Evolutionary conservation across 179 eudicot genomes (phyloP), one percentile per base, ranked within the genome.

Genomic region (Pouteria campechiana): DNA sequence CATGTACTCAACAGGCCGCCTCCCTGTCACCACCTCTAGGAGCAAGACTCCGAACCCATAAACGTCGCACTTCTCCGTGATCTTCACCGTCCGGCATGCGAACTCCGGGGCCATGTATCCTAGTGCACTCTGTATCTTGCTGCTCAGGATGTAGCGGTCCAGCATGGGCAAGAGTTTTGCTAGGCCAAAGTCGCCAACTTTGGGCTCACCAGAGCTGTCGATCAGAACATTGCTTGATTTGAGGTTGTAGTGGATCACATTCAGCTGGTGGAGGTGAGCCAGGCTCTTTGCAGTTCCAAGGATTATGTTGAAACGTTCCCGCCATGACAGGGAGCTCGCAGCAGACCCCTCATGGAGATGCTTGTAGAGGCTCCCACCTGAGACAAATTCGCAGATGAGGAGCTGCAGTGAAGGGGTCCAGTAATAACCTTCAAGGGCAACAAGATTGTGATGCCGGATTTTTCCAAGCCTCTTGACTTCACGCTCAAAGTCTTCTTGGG

Each of bases 51-150:
- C 96, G 9, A 87, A 87, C 18, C 96, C 94, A 34, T 87, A 87
- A 3, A 83, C 78, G 53, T 87, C 96, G 44, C 83, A 83, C 50
- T 87, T 87, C 48, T 83, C 96, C 1, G 93, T 87, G 49, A 87
- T 87, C 54, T 76, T 87, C 50, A 87, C 96, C 0, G 83, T 76
- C 58, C 54, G 61, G 48, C 94, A 87, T 1, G 96, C 93, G 43
- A 83, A 87, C 59, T 87, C 96, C 7, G 96, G 94, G 5, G 96
- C 96, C 85, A 87, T 72, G 61, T 87, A 87, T 32, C 96, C 96
- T 2, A 87, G 77, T 10, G 94, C 93, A 44, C 96, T 87, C 62
- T 87, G 96, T 31, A 87, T 70, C 72, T 87, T 87, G 63, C 94
- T 76, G 57, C 96, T 87, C 47, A 87, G 57, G 3, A 82, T 67